Evolutionary conservation across 148 eudicot genomes (phyloP), one percentile per base, ranked within the genome.

Genomic region (Limonium bicolor): DNA sequence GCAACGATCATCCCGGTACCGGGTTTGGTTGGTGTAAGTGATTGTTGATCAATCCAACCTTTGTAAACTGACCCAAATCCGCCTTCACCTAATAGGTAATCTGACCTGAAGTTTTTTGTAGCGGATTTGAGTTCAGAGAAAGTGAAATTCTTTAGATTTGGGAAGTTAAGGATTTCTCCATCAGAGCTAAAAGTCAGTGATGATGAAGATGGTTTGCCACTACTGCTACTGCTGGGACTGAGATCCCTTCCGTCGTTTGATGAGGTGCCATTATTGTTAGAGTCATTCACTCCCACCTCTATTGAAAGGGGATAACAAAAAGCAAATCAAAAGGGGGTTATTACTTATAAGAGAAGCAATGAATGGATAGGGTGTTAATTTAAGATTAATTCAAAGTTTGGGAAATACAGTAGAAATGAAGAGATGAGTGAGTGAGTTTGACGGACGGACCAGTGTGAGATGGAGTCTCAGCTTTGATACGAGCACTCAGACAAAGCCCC

Each of bases 21-120:
- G 18, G 55, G 55, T 6, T 28, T 51, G 2, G 46, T 27, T 23
- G 55, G 55, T 3, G 16, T 16, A 10, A 51, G 31, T 7, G 55
- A n/a, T 3, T 39, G 55, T 5, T 51, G 45, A 51, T 51, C 44
- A 38, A 51, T 38, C 55, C 55, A 51, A 10, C 55, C 55, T 28
- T 51, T 51, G 46, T 36, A 51, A 28, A 51, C 55, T 5, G 29
- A 39, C 5, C 55, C 55, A 17, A 51, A 51, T 1, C 55, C 55
- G 11, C 55, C 55, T 28, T 51, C 55, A 1, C 55, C 55, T 4
- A 51, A n/a, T 19, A 51, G 43, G 39, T 18, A 11, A 18, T 51
- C 55, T 33, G 55, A 27, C 10, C 46, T 15, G 36, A 51, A 51
- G 21, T 38, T 51, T 40, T 46, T 26, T 12, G 55, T 51, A 6